Conservation (phyloP, 2,329 filamentous ascomycete genomes). For the Bipolaris sorokiniana region DNA sequence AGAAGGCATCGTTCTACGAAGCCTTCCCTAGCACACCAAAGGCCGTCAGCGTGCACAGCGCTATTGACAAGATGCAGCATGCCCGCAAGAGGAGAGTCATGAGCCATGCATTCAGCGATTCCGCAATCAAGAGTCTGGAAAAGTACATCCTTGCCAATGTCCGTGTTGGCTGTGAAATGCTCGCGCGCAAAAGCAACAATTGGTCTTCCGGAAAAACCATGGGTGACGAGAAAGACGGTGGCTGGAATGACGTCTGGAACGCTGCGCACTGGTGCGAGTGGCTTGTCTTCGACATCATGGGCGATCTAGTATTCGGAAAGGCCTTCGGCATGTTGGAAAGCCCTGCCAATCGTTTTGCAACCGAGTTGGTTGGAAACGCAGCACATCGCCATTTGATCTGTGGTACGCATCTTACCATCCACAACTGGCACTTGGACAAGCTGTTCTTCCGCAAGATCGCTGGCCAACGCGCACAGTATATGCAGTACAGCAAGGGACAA, state of each 20-base stretch:
- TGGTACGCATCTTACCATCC: constrained; percentile 53
- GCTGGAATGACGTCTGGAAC: constrained; percentile 53
- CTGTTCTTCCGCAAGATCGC: constrained; percentile 54
- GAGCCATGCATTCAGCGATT: constrained; percentile 55
- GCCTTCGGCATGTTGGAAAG: constrained; percentile 53
- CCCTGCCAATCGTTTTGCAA: constrained; percentile 50
- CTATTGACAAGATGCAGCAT: constrained; percentile 55
- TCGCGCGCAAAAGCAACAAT: constrained; percentile 33
- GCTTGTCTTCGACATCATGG: constrained; percentile 60
- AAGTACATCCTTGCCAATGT: constrained; percentile 54
- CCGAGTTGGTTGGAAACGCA: constrained; percentile 52
- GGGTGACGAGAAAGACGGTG: constrained; percentile 29
- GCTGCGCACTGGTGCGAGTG: constrained; percentile 54
- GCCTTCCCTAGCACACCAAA: constrained; percentile 54
- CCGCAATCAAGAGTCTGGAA: constrained; percentile 55
- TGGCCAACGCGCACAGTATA: constrained; percentile 49
- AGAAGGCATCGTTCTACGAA: constrained; percentile 57
- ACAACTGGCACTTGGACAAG: constrained; percentile 53
- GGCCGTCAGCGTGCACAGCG: constrained; percentile 53
- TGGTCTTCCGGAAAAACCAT: constrained; percentile 9
- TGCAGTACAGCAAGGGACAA: constrained; percentile 53
- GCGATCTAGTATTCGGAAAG: constrained; percentile 55
- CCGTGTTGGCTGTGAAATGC: constrained; percentile 47
- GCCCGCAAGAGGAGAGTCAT: constrained; percentile 56
- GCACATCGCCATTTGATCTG: constrained; percentile 55